A percentile compares a stretch with the other conserved stretches of the same genome.
These are phyloP conservation scores for Ceratobasidium theobromae DNA, from an alignment of 1,284 basidiomycete species.

Conservation along the genomic window DNA sequence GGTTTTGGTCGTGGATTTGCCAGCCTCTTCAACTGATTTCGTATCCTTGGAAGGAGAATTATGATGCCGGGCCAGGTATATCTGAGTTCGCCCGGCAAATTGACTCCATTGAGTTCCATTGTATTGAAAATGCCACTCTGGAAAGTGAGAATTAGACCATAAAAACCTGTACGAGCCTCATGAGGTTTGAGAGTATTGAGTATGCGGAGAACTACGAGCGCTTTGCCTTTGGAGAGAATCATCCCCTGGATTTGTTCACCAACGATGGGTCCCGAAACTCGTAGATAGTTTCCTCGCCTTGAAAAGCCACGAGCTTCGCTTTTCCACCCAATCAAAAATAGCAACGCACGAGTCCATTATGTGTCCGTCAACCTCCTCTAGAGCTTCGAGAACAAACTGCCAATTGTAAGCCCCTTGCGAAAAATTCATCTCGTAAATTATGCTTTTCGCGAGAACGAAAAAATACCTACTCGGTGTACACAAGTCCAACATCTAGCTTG, in stretches of 20 bases:
- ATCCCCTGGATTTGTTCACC: constrained; percentile 50
- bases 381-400: constrained; percentile 42
- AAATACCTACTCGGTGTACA: constrained; percentile 72
- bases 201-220: constrained; percentile 77
- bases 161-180: constrained; percentile 84
- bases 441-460: constrained; percentile 45
- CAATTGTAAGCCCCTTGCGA: constrained; percentile 46
- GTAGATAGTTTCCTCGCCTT: constrained; percentile 40
- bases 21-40: neutral
- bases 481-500: constrained; percentile 67
- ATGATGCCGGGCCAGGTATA: constrained; percentile 71
- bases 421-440: constrained; percentile 50
- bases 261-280: neutral
- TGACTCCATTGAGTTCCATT: constrained; percentile 87
- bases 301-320: constrained; percentile 63
- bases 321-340: constrained; percentile 83
- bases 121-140: constrained; percentile 82
- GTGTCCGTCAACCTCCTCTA: constrained; percentile 78
- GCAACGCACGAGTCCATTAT: constrained; percentile 79
- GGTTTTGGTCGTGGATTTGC: neutral
- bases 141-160: constrained; percentile 84
- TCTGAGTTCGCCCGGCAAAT: constrained; percentile 81
- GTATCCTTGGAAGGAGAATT: constrained; percentile 35
- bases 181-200: constrained; percentile 84
- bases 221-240: constrained; percentile 83